phyloP scores from a whole-genome alignment of 805 yeast genomes.

The Yarrowia deformans region DNA sequence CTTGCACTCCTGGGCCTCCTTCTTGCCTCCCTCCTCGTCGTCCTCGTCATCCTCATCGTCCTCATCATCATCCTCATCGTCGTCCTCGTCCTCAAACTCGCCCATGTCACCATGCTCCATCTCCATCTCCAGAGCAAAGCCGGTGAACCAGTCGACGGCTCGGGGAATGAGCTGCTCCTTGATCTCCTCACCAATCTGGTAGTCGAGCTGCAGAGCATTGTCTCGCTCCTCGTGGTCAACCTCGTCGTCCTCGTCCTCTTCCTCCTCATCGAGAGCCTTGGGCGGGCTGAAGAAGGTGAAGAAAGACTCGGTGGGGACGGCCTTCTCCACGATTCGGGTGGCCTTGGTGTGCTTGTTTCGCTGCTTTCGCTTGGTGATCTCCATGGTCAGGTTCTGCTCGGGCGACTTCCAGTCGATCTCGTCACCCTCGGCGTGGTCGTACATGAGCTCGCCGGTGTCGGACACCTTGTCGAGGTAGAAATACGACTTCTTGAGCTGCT shows the following conservation, averaged over 20 bases:
- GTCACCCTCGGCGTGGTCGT: constrained; percentile 94
- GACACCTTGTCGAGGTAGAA: constrained; percentile 94
- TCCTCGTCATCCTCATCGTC: constrained; percentile 69
- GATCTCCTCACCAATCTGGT: constrained; percentile 93
- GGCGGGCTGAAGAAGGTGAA: constrained; percentile 97
- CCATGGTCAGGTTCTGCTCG: constrained; percentile 82
- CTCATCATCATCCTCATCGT: constrained; percentile 65
- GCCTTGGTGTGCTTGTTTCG: constrained; percentile 96
- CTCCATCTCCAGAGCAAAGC: constrained; percentile 87
- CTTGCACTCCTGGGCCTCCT: constrained; percentile 67
- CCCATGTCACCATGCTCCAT: constrained; percentile 67
- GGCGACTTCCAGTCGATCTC: constrained; percentile 83
- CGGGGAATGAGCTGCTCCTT: constrained; percentile 95
- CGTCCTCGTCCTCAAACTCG: constrained; percentile 67
- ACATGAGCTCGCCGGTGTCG: constrained; percentile 93
- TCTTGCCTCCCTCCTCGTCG: constrained; percentile 57
- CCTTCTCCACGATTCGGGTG: constrained; percentile 92
- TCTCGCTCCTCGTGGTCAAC: constrained; percentile 74
- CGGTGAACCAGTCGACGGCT: constrained; percentile 98
- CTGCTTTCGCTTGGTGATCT: constrained; percentile 93
- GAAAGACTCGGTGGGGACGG: constrained; percentile 93
- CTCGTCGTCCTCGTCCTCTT: constrained; percentile 61
- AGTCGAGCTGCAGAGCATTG: constrained; percentile 75
- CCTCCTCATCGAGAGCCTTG: constrained; percentile 68
- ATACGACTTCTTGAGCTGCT: constrained; percentile 79